Evolutionary conservation across 164 flowering plant genomes (phyloP), one percentile per base, ranked within the genome.

Genomic region (Umbilicus rupestris): DNA sequence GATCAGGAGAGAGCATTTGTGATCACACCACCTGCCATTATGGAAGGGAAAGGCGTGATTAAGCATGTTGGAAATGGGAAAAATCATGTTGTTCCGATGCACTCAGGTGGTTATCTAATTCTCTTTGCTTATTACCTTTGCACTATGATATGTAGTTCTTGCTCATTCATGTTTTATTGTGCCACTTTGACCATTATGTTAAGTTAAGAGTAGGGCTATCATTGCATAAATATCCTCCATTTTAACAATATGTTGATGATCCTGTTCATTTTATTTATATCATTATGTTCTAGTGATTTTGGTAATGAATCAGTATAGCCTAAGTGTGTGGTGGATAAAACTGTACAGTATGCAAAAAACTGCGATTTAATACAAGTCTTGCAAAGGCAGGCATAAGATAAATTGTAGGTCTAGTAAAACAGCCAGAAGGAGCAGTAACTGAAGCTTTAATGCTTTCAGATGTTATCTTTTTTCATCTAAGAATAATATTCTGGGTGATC

Each of bases 11-110:
- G 69, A 57, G 52, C 68, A 0, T 87, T 50, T 73, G 89, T 92
- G 50, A 74, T 90, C 60, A 73, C 79, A 6, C 89, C 96, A 1
- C 99, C 99, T 0, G 67, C 66, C 35, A 84, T 92, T 17, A 73
- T 84, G 88, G 89, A 88, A 63, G 97, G 97, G 28, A 75, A 71
- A 14, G 99, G 99, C 15, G 88, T 87, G 24, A 75, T 83, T 28
- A 89, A 87, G 80, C 65, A 75, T 68, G 83, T 83, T 65, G 85
- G 88, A 57, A 74, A 71, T 63, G 73, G 70, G 67, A 74, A 78
- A 35, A 74, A 70, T 52, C 97, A 71, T 70, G 87, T 86, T 3
- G 74, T 95, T 55, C 99, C 99, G 10, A 81, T 82, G 87, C 99
- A 95, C 70, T 82, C 99, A 66, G 99, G 99, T 81, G 30, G 28